Base-by-base conservation (phyloP, 345 rosid species). In the Dovyalis caffra region DNA sequence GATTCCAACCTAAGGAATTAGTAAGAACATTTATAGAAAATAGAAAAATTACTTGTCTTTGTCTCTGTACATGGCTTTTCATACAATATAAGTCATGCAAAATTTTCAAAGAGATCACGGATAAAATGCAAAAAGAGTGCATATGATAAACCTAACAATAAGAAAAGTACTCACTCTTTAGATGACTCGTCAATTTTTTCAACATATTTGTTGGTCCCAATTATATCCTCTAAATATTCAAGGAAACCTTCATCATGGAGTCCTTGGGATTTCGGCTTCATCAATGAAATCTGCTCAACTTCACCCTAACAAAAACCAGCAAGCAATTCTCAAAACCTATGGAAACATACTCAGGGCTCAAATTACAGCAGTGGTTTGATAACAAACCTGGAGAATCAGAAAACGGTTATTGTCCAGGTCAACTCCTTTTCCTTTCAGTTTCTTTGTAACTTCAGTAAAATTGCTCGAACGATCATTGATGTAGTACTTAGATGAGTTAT, bases 221-320 rank as follows among this genome's bases (percentile, higher is more conserved):
- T 90, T 37, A 95, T 95, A 86, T 93, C 99, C 79, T 95, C 99
- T 2, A 95, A 86, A 73, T 93, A 95, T 81, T 95, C 99, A 29
- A 95, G 95, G 84, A 93, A 95, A 76, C 99, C 99, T 86, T 95
- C 99, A 82, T 95, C 99, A 81, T 93, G 98, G 18, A 91, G 97
- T 74, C 97, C 97, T 83, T 95, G 98, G 76, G 96, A 89, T 80
- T 95, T 95, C 7, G 98, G 98, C 81, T 91, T 95, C 99, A 95
- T 95, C 77, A 95, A 85, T 35, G 99, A 95, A 85, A 95, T 95
- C 85, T 95, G 99, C 86, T 95, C 99, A 16, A 95, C 99, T 85
- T 95, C 99, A 74, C 99, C 99, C 99, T 95, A 85, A 75, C 53
- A 76, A 76, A 75, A 78, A 66, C 62, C 64, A 79, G 64, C 64